Evolutionary conservation across 768 basidiomycete genomes (phyloP).

Genomic region (Termitomyces sp.): DNA sequence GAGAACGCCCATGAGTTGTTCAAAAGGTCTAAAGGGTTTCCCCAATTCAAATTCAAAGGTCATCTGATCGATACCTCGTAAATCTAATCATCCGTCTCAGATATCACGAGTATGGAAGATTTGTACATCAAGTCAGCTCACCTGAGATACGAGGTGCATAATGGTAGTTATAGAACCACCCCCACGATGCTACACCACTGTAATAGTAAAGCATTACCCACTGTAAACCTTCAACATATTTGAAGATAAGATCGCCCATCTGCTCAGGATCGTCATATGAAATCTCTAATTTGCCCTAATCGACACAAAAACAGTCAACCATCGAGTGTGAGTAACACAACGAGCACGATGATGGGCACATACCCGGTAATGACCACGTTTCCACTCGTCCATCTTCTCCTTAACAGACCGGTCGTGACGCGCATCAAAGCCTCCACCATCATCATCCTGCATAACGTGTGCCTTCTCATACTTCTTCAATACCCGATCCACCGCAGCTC

Average conservation of each 20-base stretch:
- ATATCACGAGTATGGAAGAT: not conserved
- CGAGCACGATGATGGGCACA: conserved; percentile 6
- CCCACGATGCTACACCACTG: conserved; percentile 94
- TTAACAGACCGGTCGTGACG: conserved; percentile 66
- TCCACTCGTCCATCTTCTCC: conserved; percentile 92
- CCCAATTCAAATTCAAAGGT: conserved; percentile 85
- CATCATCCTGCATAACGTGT: conserved; percentile 65
- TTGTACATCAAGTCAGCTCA: conserved; percentile 25
- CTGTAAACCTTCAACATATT: conserved; percentile 91
- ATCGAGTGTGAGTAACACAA: not conserved
- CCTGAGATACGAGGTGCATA: conserved; percentile 96
- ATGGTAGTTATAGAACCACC: conserved; percentile 99
- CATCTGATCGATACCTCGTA: conserved; percentile 75
- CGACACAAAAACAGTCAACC: not conserved
- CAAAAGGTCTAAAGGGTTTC: conserved; percentile 85
- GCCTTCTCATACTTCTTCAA: conserved; percentile 87
- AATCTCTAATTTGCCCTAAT: conserved; percentile 82
- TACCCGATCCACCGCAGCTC: conserved; percentile 73
- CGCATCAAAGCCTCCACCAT: conserved; percentile 72
- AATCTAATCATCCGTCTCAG: conserved; percentile 24
- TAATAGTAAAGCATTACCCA: conserved; percentile 99
- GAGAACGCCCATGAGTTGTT: conserved; percentile 97
- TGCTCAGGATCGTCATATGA: conserved; percentile 64
- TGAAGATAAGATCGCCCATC: conserved; percentile 66
- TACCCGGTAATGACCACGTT: conserved; percentile 84